Base-by-base conservation (phyloP, 441 rosid species). In the Dalechampia spathulata region DNA sequence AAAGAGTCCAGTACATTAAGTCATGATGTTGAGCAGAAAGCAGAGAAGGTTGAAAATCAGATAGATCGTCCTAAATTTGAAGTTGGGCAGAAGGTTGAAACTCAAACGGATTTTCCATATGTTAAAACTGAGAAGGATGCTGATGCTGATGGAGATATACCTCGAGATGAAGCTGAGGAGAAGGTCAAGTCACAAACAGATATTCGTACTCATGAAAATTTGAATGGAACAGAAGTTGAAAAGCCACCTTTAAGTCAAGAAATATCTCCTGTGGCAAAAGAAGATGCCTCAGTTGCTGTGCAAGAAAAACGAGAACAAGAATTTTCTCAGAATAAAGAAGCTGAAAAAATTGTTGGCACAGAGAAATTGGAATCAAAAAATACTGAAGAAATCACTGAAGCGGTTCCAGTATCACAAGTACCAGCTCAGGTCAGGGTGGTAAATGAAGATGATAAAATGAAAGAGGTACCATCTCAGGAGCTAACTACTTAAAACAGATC, bases 331-430 rank as follows among this genome's bases (percentile, higher is more conserved):
- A 42, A 22, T 61, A 43, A 64, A 25, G 53, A 66, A 61, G n/a
- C 74, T 19, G 74, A 69, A 39, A 62, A 25, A 28, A 58, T 59
- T 66, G 62, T 60, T 51, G 66, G 66, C 25, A 52, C 41, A 56
- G 75, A 60, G 51, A 57, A 45, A 55, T 28, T 57, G 12, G 76
- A 32, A 25, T 56, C 80, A 63, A 72, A 70, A 70, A 43, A 59
- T 64, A 63, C 49, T 54, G 38, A 16, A 28, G 74, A 71, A 72
- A 48, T 69, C 11, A 66, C 30, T 47, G 80, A 85, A 41, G 75
- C 64, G 66, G 44, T 57, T 61, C 68, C 69, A 57, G 71, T 16
- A 51, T 42, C 55, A 9, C 41, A 60, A 60, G 37, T 42, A 57
- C 66, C 49, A 49, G 38, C 47, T 52, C 72, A 61, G 68, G 52